Evolutionary conservation across 2,329 filamentous ascomycete species (phyloP), one percentile per base, ranked within the genome.

Genomic region (Chaetomium olivaceum): DNA sequence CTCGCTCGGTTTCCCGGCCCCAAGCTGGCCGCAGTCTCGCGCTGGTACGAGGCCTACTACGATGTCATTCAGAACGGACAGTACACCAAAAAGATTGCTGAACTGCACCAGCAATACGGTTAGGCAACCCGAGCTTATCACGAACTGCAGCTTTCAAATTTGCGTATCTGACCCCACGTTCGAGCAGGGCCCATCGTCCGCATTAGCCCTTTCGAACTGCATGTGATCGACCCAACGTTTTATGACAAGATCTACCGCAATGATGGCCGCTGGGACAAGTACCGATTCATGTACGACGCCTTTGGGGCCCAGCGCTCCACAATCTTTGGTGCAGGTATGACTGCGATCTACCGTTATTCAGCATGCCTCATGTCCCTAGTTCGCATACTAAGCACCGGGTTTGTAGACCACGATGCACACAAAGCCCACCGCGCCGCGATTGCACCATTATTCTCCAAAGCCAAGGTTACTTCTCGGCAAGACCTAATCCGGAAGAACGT

Each of bases 131-230:
- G 1, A 6, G 14, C 11, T 12, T n/a, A 19, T 43, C 16, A 7
- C n/a, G 16, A 43, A 43, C 16, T 2, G 39, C 39, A n/a, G 39
- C 16, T 43, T 5, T 19, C 1, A 7, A 43, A 43, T 7, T 43
- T 43, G 39, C n/a, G 16, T 43, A 5, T 19, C 39, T 43, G 16
- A 43, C 39, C n/a, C 39, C 39, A 43, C n/a, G 16, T 6, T 19
- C 5, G 27, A 33, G 11, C 23, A 74, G 71, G 77, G 1, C 74
- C 76, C 0, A 75, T 78, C 16, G 67, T 77, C 43, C 70, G 75
- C 9, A 73, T 77, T 63, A 76, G 73, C 39, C 73, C 76, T 0
- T 64, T 73, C 33, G 77, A 78, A 62, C 54, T 78, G 4, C 75
- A 77, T 58, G 68, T 77, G 31, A 66, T 63, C 25, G 72, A 74